These are phyloP conservation scores for Aspergillus texensis DNA, from an alignment of 2,329 filamentous ascomycete genomes.

Conservation along the genomic window DNA sequence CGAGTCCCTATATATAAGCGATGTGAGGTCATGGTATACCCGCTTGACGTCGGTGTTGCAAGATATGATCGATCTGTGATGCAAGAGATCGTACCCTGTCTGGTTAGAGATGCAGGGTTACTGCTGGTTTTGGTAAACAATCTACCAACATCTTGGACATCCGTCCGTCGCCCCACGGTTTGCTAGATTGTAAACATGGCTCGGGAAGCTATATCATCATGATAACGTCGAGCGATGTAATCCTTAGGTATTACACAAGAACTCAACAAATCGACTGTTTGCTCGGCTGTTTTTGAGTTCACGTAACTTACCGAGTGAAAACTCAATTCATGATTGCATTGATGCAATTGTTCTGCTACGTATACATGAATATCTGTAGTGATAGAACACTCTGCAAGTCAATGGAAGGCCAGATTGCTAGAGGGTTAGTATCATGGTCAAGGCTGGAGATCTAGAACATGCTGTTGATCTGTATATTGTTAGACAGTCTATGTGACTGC, in stretches of 20 bases:
- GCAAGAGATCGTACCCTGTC: background rate
- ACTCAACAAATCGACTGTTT: background rate
- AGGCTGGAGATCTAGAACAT: background rate
- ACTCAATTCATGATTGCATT: background rate
- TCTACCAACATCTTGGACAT: background rate
- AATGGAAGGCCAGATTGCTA: background rate
- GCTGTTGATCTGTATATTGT: background rate
- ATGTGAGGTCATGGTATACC: constrained; percentile 15
- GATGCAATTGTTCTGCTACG: background rate
- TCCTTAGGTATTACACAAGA: background rate
- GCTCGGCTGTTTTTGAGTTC: background rate
- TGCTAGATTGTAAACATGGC: background rate
- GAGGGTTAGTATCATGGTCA: too few species aligned
- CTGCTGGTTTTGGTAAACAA: background rate
- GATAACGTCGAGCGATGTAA: background rate
- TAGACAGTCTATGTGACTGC: background rate
- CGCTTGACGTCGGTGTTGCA: constrained; percentile 6
- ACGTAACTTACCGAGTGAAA: background rate
- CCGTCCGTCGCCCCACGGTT: background rate
- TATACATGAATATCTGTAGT: background rate
- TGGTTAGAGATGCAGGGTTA: background rate
- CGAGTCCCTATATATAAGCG: background rate
- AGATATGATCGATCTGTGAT: background rate
- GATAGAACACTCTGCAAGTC: background rate
- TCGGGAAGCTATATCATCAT: background rate